A percentile compares a stretch with the other conserved stretches of the same genome.
Evolutionary conservation across 192 early-diverging fungal species (phyloP).

Genomic region (Coemansia sp.): DNA sequence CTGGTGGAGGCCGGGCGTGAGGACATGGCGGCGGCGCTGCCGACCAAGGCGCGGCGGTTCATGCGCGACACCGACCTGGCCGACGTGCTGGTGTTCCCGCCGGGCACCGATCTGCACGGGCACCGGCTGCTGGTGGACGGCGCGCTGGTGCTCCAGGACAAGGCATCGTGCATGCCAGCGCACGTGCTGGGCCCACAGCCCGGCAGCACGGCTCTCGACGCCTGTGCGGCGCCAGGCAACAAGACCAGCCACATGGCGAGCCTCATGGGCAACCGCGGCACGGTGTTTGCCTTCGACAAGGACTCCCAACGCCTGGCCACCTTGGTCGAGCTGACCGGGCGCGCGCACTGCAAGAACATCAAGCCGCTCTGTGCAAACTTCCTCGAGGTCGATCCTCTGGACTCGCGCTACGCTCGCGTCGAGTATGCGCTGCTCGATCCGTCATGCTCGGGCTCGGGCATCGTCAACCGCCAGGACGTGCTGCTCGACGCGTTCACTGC

Average conservation of each 20-base stretch:
- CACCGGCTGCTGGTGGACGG: conserved; percentile 73
- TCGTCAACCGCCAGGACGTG: conserved; percentile 83
- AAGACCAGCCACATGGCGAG: conserved; percentile 94
- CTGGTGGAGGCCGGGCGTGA: conserved; percentile 23
- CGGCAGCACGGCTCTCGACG: conserved; percentile 72
- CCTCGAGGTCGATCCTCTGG: conserved; percentile 73
- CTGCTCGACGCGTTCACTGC: conserved; percentile 61
- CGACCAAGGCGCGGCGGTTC: conserved; percentile 16
- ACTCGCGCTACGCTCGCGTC: conserved; percentile 63
- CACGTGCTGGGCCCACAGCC: conserved; percentile 67
- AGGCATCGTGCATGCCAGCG: conserved; percentile 93
- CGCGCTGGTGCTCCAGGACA: conserved; percentile 88
- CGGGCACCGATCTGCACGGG: conserved; percentile 84
- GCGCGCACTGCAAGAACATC: conserved; percentile 76
- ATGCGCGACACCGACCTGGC: conserved; percentile 69
- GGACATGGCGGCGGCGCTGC: conserved; percentile 6
- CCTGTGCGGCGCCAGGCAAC: conserved; percentile 96
- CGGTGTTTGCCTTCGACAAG: conserved; percentile 88
- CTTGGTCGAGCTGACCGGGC: conserved; percentile 65
- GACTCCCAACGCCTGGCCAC: conserved; percentile 71
- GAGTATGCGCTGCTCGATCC: conserved; percentile 93
- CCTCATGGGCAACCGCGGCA: conserved; percentile 82
- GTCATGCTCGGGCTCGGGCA: conserved; percentile 94
- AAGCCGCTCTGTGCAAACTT: conserved; percentile 54
- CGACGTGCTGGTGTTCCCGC: conserved; percentile 81